Percentiles rank a stretch among this genome's conserved stretches.
phyloP scores from a whole-genome alignment of 2,329 filamentous ascomycete species.

The Zymoseptoria ardabiliae region DNA sequence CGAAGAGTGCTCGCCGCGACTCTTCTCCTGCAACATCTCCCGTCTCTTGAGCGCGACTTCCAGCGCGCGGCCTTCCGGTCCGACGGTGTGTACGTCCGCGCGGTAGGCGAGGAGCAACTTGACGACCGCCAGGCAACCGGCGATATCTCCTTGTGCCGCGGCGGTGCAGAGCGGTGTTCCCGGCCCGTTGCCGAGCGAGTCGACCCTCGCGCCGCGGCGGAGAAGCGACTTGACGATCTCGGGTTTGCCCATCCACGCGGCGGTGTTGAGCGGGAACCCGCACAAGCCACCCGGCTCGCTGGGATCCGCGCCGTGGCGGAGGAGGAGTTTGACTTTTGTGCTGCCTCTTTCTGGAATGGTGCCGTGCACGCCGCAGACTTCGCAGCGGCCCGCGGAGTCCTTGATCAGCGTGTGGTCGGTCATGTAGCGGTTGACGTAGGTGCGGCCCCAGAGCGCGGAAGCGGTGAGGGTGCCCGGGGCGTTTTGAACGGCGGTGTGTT shows the following conservation, averaged over 20 bases:
- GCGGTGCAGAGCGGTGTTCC: slow-evolving; percentile 27
- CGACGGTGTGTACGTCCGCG: slow-evolving; percentile 21
- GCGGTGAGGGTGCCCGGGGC: slow-evolving; percentile 8
- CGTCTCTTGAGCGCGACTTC: slow-evolving; percentile 2
- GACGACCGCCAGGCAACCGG: slow-evolving; percentile 23
- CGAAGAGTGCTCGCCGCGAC: not conserved
- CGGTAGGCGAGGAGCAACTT: slow-evolving; percentile 20
- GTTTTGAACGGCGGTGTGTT: slow-evolving; percentile 4
- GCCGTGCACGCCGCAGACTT: slow-evolving; percentile 11
- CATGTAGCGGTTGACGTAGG: slow-evolving; percentile 10
- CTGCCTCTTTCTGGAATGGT: slow-evolving; percentile 8
- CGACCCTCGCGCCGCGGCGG: slow-evolving; percentile 19
- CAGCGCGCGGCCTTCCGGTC: slow-evolving; percentile 11
- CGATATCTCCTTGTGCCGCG: slow-evolving; percentile 12
- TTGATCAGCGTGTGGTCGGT: slow-evolving; percentile 15
- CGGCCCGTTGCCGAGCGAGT: slow-evolving; percentile 14
- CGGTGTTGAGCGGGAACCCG: slow-evolving; percentile 19
- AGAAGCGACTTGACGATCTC: slow-evolving; percentile 21
- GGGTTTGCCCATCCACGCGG: slow-evolving; percentile 18
- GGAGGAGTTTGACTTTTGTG: slow-evolving; percentile 20
- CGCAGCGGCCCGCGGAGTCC: slow-evolving; percentile 14
- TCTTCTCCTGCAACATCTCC: not conserved
- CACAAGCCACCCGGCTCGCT: slow-evolving; percentile 15
- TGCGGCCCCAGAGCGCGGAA: slow-evolving; percentile 14
- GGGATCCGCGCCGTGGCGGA: slow-evolving; percentile 21